Percentiles rank a stretch among this genome's conserved stretches.
phyloP scores from a whole-genome alignment of 345 rosid species.

The Corchorus olitorius region DNA sequence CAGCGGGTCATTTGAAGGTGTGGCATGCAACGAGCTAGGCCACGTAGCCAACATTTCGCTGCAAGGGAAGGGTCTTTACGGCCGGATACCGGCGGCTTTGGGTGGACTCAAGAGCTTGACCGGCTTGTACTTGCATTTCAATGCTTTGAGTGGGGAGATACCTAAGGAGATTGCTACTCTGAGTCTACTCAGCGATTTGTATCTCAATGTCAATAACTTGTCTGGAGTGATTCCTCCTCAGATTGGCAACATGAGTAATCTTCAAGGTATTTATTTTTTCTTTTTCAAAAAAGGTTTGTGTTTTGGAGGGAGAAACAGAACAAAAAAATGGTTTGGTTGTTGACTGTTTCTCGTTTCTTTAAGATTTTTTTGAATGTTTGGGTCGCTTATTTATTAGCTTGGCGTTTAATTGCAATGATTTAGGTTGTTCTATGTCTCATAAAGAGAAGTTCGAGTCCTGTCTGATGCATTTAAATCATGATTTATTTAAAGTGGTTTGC shows the following conservation, averaged over 20 bases:
- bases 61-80: slow-evolving; percentile 86
- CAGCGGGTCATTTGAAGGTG: slow-evolving; percentile 67
- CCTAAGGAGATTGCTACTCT: slow-evolving; percentile 72
- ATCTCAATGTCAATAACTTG: slow-evolving; percentile 82
- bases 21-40: slow-evolving; percentile 74
- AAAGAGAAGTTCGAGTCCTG: not conserved
- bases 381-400: not conserved
- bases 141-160: slow-evolving; percentile 68
- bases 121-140: slow-evolving; percentile 90
- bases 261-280: slow-evolving; percentile 65
- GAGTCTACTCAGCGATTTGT: slow-evolving; percentile 68
- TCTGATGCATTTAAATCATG: not conserved
- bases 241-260: slow-evolving; percentile 67
- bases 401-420: not conserved
- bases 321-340: not conserved
- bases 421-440: not conserved
- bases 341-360: not conserved
- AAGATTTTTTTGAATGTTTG: not conserved
- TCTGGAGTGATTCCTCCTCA: slow-evolving; percentile 76
- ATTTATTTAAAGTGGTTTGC: slow-evolving; percentile 1
- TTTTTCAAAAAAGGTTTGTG: not conserved
- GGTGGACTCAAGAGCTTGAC: slow-evolving; percentile 78
- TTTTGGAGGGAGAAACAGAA: not conserved
- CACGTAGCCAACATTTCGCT: slow-evolving; percentile 83
- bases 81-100: slow-evolving; percentile 71